Evolutionary conservation across 2,329 filamentous ascomycete genomes (phyloP).

Genomic region (Nemania sp.): DNA sequence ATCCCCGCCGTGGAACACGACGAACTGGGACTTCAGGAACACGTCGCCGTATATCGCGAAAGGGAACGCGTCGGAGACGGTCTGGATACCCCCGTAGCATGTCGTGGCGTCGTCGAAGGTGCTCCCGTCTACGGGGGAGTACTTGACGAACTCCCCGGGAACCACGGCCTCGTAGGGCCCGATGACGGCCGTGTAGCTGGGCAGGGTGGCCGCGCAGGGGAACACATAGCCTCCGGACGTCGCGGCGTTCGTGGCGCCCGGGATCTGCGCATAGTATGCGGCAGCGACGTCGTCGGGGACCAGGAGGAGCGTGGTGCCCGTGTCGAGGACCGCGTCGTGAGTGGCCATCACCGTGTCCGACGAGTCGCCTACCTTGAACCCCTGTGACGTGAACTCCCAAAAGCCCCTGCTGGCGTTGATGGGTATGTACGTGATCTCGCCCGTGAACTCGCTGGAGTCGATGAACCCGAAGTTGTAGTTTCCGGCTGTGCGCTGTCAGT

Average conservation of each 20-base stretch:
- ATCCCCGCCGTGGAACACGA: constrained; percentile 61
- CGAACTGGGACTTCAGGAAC: constrained; percentile 71
- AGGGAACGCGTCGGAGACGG: constrained; percentile 54
- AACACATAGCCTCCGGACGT: constrained; percentile 61
- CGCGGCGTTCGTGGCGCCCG: constrained; percentile 50
- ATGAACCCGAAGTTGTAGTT: constrained; percentile 52
- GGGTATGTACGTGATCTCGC: constrained; percentile 58
- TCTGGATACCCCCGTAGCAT: constrained; percentile 72
- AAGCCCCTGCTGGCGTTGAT: constrained; percentile 62
- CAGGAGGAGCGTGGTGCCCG: constrained; percentile 68
- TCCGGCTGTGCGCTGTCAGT: constrained; percentile 33
- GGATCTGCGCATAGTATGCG: constrained; percentile 62
- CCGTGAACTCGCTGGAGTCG: constrained; percentile 61
- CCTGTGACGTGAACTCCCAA: constrained; percentile 65
- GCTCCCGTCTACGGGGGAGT: constrained; percentile 51
- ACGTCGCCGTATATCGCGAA: constrained; percentile 71
- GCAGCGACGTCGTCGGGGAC: constrained; percentile 55
- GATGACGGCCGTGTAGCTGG: constrained; percentile 39
- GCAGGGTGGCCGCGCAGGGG: constrained; percentile 57
- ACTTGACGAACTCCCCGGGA: constrained; percentile 48
- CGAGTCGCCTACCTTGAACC: constrained; percentile 55
- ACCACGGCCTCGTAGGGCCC: constrained; percentile 35
- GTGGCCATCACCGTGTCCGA: constrained; percentile 19
- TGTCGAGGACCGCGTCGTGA: constrained; percentile 56
- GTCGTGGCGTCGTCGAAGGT: constrained; percentile 55